A percentile compares a stretch with the other conserved stretches of the same genome.
phyloP scores from a whole-genome alignment of 257 asterid genomes.

The Coffea eugenioides region DNA sequence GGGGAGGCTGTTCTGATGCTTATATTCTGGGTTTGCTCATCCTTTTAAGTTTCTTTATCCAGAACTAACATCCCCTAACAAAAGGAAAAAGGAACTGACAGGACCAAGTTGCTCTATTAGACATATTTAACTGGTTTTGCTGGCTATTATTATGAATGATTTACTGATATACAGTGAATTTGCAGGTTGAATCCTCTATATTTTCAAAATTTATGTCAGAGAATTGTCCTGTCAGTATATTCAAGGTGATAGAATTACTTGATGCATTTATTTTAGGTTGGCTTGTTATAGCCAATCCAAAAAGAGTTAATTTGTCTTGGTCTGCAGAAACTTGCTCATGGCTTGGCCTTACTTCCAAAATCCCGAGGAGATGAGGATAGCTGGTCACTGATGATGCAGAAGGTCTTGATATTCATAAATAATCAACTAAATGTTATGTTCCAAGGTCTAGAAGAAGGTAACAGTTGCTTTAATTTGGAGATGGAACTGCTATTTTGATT shows the following conservation, averaged over 20 bases:
- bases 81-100: background rate
- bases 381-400: slow-evolving; percentile 78
- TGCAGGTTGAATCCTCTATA: slow-evolving; percentile 85
- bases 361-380: slow-evolving; percentile 78
- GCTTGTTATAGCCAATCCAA: slow-evolving; percentile 26
- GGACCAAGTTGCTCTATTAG: too few species aligned
- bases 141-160: background rate
- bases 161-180: slow-evolving; percentile 10
- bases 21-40: background rate
- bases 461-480: slow-evolving; percentile 13
- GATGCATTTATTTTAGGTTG: slow-evolving; percentile 18
- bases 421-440: slow-evolving; percentile 65
- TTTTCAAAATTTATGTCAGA: slow-evolving; percentile 68
- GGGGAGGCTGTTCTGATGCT: background rate
- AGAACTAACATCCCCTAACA: background rate
- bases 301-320: slow-evolving; percentile 24
- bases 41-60: background rate
- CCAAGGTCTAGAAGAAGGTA: slow-evolving; percentile 91
- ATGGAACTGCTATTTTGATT: slow-evolving; percentile 23
- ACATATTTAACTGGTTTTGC: background rate
- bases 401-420: slow-evolving; percentile 58
- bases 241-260: slow-evolving; percentile 52
- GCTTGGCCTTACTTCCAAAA: slow-evolving; percentile 80
- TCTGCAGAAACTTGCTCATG: slow-evolving; percentile 73
- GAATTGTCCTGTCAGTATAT: slow-evolving; percentile 45